Conservation (phyloP, 1,284 basidiomycete genomes). For the Porogramme epimiltina region DNA sequence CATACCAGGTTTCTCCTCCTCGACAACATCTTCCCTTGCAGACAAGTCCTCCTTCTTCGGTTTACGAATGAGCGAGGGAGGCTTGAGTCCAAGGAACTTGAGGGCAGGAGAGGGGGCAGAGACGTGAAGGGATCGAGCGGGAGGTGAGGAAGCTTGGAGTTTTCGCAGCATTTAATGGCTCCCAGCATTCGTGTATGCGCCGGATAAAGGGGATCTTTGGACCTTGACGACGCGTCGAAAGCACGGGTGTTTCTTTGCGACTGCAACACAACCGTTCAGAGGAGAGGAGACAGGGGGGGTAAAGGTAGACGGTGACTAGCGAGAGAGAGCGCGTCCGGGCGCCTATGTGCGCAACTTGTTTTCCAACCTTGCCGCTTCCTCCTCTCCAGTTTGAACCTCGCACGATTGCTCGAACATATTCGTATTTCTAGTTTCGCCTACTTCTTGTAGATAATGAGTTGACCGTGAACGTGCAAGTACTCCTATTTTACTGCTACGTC, state of each 20-base stretch:
- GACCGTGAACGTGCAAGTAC: no score
- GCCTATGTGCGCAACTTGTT: no score
- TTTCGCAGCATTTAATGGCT: conserved; percentile 25
- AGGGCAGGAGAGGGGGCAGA: conserved; percentile 15
- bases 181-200: conserved; percentile 18
- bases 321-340: no score
- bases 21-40: conserved; percentile 2
- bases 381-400: no score
- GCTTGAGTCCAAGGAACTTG: conserved; percentile 2
- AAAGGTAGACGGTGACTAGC: no score
- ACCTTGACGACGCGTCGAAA: no score
- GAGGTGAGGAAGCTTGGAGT: conserved; percentile 19
- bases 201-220: neutral
- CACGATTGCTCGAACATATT: no score
- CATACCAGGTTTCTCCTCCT: conserved; percentile 9
- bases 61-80: neutral
- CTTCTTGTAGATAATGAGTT: no score
- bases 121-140: conserved; percentile 16
- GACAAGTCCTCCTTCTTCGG: neutral
- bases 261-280: neutral
- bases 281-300: neutral
- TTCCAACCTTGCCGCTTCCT: no score
- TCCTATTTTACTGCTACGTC: no score
- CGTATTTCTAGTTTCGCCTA: no score
- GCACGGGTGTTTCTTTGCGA: neutral